Evolutionary conservation across 2,329 filamentous ascomycete genomes (phyloP).

Genomic region (Geosmithia putterillii): DNA sequence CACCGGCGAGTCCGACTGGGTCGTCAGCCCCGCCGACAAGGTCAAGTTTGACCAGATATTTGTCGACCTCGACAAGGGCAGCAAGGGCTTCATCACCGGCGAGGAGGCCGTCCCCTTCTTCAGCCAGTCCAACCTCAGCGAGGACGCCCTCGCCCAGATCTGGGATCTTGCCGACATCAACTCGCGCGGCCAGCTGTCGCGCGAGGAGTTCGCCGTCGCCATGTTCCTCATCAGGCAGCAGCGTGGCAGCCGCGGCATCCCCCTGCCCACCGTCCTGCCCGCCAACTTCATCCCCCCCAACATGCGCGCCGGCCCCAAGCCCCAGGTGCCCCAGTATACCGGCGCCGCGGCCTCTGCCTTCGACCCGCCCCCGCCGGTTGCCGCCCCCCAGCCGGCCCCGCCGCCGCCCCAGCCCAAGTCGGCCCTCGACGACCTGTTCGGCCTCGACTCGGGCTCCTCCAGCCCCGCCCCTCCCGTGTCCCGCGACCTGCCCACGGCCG

Average conservation of each 20-base stretch:
- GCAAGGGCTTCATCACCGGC: conserved; percentile 75
- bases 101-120: conserved; percentile 93
- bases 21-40: conserved; percentile 75
- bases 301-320: conserved; percentile 51
- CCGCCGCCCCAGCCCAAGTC: conserved; percentile 37
- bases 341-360: conserved; percentile 35
- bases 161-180: conserved; percentile 96
- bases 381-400: conserved; percentile 15
- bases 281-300: conserved; percentile 75
- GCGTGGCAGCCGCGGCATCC: conserved; percentile 50
- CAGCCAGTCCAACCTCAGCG: conserved; percentile 78
- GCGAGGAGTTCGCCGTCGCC: conserved; percentile 90
- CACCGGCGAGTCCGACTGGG: conserved; percentile 50
- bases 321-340: conserved; percentile 7
- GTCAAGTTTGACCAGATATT: conserved; percentile 80
- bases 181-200: conserved; percentile 71
- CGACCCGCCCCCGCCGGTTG: conserved; percentile 25
- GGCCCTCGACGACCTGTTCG: conserved; percentile 87
- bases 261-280: conserved; percentile 67
- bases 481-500: conserved; percentile 53
- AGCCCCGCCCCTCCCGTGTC: conserved; percentile 39
- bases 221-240: conserved; percentile 96
- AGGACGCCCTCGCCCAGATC: conserved; percentile 83
- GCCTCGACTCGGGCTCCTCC: conserved; percentile 57
- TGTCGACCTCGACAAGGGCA: conserved; percentile 66